Percentiles rank a stretch among this genome's conserved stretches.
phyloP scores from a whole-genome alignment of 352 stramenopile genomes.

The Phytophthora sansomeana region DNA sequence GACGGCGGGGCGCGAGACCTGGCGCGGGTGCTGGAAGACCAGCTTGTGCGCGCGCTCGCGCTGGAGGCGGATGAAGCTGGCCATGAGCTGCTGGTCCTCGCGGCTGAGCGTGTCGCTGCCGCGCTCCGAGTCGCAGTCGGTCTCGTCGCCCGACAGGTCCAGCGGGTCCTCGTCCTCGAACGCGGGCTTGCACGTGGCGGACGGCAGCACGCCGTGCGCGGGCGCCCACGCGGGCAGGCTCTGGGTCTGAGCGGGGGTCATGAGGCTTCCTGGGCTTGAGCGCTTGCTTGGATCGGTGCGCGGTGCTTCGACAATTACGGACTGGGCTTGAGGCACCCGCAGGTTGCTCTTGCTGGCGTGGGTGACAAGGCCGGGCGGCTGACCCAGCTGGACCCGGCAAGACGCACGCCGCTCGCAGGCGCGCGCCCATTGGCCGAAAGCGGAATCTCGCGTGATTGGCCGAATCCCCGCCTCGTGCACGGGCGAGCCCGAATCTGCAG shows the following conservation, averaged over 20 bases:
- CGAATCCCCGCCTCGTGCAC: conserved; percentile 16
- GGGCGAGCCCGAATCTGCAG: conserved; percentile 27
- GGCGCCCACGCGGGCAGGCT: conserved; percentile 44
- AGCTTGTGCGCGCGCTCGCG: conserved; percentile 36
- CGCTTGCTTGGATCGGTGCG: conserved; percentile 15
- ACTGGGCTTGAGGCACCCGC: conserved; percentile 45
- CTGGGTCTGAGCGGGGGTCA: conserved; percentile 41
- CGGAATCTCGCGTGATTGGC: conserved; percentile 22
- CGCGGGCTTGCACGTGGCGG: conserved; percentile 7
- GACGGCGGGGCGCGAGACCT: conserved; percentile 1
- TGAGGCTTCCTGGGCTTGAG: too few species aligned
- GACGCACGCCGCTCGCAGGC: neutral
- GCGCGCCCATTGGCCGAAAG: conserved; percentile 21
- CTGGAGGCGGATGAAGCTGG: conserved; percentile 49
- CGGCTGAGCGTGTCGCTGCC: conserved; percentile 53
- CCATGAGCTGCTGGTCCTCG: conserved; percentile 59
- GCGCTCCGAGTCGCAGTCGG: conserved; percentile 71
- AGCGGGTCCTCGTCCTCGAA: conserved; percentile 42
- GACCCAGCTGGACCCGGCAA: conserved; percentile 11
- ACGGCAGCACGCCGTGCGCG: conserved; percentile 3
- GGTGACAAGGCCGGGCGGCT: too few species aligned
- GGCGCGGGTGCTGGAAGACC: neutral
- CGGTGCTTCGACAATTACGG: conserved; percentile 42
- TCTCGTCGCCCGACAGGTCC: conserved; percentile 69
- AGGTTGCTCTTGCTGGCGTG: conserved; percentile 21